Conservation (phyloP, 1,139 yeast genomes). For the Saccharomyces hybrid region DNA sequence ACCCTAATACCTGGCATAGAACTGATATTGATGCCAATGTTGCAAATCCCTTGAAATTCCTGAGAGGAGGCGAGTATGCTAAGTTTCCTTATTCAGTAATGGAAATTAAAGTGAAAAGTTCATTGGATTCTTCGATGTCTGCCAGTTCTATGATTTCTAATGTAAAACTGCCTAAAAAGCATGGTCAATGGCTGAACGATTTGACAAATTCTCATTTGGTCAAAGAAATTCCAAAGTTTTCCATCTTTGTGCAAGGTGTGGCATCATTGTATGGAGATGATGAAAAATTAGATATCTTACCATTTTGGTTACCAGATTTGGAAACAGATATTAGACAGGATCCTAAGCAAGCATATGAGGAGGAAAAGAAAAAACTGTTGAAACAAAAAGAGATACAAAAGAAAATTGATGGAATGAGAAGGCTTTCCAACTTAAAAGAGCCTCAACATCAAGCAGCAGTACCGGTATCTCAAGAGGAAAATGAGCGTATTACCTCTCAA, state of each 20-base stretch:
- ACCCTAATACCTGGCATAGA: conserved; percentile 87
- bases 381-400: conserved; percentile 44
- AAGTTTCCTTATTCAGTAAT: conserved; percentile 87
- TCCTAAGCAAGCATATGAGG: conserved; percentile 66
- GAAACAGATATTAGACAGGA: conserved; percentile 73
- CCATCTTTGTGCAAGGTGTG: conserved; percentile 85
- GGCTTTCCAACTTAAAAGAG: conserved; percentile 21
- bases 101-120: conserved; percentile 70
- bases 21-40: conserved; percentile 77
- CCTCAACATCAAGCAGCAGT: conserved; percentile 6
- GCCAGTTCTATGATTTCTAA: conserved; percentile 24
- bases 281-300: conserved; percentile 70
- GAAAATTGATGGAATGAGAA: conserved; percentile 36
- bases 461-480: conserved; percentile 3
- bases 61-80: conserved; percentile 79
- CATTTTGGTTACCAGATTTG: conserved; percentile 91
- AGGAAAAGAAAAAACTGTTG: conserved; percentile 39
- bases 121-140: conserved; percentile 23
- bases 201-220: conserved; percentile 76
- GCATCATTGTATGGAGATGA: conserved; percentile 85
- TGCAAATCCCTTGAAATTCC: conserved; percentile 57
- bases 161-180: conserved; percentile 36
- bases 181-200: conserved; percentile 79
- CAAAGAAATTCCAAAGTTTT: conserved; percentile 84
- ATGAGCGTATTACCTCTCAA: conserved; percentile 25